phyloP scores from a whole-genome alignment of 768 basidiomycete species.

The Atractiella rhizophila region DNA sequence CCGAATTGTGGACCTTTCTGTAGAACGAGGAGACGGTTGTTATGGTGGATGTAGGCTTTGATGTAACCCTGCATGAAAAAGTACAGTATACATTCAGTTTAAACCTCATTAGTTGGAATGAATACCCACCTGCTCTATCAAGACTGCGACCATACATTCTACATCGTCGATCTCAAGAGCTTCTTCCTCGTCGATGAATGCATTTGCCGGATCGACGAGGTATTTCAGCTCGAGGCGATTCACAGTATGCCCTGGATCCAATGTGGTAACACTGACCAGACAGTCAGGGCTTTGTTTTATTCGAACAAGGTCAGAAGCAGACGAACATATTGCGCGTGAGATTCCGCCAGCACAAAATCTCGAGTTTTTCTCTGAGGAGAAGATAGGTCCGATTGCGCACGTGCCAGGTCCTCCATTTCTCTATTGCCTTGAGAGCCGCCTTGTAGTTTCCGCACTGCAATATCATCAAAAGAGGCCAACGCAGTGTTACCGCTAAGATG shows the following conservation, averaged over 20 bases:
- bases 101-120: neutral
- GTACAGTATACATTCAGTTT: neutral
- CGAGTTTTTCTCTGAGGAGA: conserved; percentile 16
- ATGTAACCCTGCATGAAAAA: conserved; percentile 11
- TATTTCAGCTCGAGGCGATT: conserved; percentile 11
- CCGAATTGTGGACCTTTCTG: conserved; percentile 13
- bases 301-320: neutral
- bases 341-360: conserved; percentile 17
- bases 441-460: conserved; percentile 12
- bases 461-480: neutral
- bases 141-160: conserved; percentile 12
- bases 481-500: neutral
- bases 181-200: conserved; percentile 3
- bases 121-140: conserved; percentile 15
- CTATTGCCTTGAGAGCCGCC: neutral
- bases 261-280: neutral
- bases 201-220: conserved; percentile 7
- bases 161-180: conserved; percentile 16
- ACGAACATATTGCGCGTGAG: conserved; percentile 20
- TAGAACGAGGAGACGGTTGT: conserved; percentile 12
- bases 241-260: conserved; percentile 1
- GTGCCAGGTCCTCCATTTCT: conserved; percentile 7
- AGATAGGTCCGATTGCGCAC: conserved; percentile 12
- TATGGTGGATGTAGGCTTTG: conserved; percentile 17
- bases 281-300: neutral